Evolutionary conservation across 1,284 basidiomycete genomes (phyloP), one percentile per base, ranked within the genome.

Genomic region (Sporisorium sorghi): DNA sequence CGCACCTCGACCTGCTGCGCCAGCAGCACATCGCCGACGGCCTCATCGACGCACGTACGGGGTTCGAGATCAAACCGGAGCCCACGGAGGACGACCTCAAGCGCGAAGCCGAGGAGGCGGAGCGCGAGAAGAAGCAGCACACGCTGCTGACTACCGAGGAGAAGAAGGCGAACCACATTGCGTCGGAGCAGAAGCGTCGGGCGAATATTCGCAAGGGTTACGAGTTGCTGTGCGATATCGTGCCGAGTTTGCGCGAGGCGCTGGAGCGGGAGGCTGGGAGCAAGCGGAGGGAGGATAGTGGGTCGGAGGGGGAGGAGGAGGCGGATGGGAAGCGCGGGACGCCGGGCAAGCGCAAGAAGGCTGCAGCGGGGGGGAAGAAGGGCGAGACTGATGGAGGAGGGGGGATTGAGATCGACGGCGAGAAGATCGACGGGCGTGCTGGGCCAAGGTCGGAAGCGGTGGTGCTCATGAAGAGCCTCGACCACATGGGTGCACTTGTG

Each of bases 101-200:
- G 32, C 40, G 50, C 17, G 58, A 66, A 14, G 75, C 51, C 10
- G 57, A 52, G 37, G 71, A 74, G 43, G 59, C 48, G 40, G 76
- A 73, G 37, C 54, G 48, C 50, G 71, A 69, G 47, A 76, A 73
- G 40, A 71, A 72, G 39, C 52, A 90, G 91, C 81, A 85, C 75
- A 60, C 73, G 0, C 86, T 93, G 10, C 87, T 94, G 23, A 91
- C 92, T 10, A 90, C 90, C 10, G 92, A 92, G 0, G 93, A 94
- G 83, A 94, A 94, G 84, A 89, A 93, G 28, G 89, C 93, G n/a
- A 94, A 94, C 84, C 93, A 94, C 86, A 94, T 94, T 86, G 90
- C 93, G 87, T 93, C 91, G 12, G 93, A 94, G 85, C 93, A 94
- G 85, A 93, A 93, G 84, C 90, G 93, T 2, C 89, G 93, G 2